phyloP scores from a whole-genome alignment of 305 asterid genomes.

The Fraxinus latifolia region DNA sequence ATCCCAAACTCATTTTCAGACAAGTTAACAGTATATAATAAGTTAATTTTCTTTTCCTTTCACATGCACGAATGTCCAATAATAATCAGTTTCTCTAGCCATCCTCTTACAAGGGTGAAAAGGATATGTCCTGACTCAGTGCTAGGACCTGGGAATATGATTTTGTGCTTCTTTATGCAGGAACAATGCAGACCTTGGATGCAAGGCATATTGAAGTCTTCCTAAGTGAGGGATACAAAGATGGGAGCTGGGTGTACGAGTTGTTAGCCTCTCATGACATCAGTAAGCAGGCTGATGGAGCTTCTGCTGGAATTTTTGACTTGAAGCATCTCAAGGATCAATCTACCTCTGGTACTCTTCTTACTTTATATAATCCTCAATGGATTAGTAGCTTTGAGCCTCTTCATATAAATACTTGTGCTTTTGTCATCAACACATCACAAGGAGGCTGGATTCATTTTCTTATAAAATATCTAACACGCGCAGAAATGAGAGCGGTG shows the following conservation, averaged over 20 bases:
- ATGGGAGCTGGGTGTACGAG: slow-evolving; percentile 79
- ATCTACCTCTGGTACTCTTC: slow-evolving; percentile 59
- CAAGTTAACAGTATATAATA: neutral
- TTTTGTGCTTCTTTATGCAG: slow-evolving; percentile 36
- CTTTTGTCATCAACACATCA: neutral
- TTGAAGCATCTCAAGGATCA: slow-evolving; percentile 64
- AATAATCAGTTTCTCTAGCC: neutral
- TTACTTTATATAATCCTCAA: neutral
- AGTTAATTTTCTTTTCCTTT: neutral
- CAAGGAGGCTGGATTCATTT: neutral
- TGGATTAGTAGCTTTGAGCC: neutral
- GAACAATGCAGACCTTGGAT: slow-evolving; percentile 95
- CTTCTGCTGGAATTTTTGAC: slow-evolving; percentile 83
- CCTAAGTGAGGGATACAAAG: slow-evolving; percentile 54
- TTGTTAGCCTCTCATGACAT: slow-evolving; percentile 58
- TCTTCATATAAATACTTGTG: neutral
- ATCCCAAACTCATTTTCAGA: neutral
- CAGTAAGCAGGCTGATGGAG: slow-evolving; percentile 56
- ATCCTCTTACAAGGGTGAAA: neutral
- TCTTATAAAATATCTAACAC: neutral
- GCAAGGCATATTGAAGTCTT: slow-evolving; percentile 90
- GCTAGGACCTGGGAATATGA: neutral
- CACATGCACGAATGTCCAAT: neutral
- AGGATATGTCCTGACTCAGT: neutral
- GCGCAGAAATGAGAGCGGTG: neutral